Base-by-base conservation (phyloP, 2,329 filamentous ascomycete genomes). In the Colletotrichum liaoningense region DNA sequence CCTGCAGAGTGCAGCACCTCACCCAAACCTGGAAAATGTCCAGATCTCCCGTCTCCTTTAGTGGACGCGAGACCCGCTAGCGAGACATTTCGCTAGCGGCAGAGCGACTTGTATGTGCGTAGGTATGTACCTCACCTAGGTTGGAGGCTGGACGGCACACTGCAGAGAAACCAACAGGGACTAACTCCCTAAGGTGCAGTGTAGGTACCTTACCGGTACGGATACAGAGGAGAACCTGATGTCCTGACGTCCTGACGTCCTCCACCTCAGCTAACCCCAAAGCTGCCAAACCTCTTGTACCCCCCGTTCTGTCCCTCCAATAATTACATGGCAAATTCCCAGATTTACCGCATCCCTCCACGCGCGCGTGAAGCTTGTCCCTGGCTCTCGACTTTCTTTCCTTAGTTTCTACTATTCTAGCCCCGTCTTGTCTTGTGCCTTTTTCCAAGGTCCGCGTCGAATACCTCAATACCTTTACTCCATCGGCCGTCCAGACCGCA, bases 331-430 rank as follows among this genome's bases (percentile, higher is more conserved):
- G 60, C 59, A 56, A 70, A 70, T 73, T 66, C 60, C 54, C 65
- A 63, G 60, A 62, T 58, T 58, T 65, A 26, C 49, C n/a, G 30
- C 58, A 28, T 35, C 35, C 33, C 58, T 49, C 35, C 52, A n/a
- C 67, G 9, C 64, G 16, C 64, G 16, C 22, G 46, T 67, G 67
- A 73, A 71, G 67, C 71, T 73, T 62, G 67, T 70, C 67, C 70
- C 70, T 73, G 64, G 60, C 35, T 49, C 42, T 49, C 19, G 12
- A 35, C 33, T 4, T 35, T 11, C 2, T 9, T 33, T 28, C 4
- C 26, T 28, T 28, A 28, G 33, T 35, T 35, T n/a, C 26, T 26
- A 26, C 26, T 26, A 26, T 26, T 26, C 42, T n/a, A n/a, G 16
- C n/a, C 42, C 42, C 16, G 7, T n/a, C 56, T 65, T 57, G 67